These are phyloP conservation scores for Durusdinium trenchii DNA, from an alignment of 73 alveolate genomes.

Conservation along the genomic window DNA sequence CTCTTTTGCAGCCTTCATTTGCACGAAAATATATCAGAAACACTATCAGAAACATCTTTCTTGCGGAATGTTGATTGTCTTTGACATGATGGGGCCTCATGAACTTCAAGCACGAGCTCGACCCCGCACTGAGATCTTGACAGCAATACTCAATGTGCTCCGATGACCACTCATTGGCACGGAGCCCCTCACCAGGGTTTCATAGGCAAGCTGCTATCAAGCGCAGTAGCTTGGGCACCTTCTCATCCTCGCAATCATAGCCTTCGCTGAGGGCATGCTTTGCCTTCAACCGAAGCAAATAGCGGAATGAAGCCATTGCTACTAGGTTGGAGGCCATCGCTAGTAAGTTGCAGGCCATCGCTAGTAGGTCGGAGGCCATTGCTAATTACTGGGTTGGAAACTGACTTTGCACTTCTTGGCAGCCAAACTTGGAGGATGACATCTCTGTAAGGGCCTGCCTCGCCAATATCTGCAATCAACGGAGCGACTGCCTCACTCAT, in stretches of 20 bases:
- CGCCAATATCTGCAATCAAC: too few species aligned
- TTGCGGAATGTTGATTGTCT: neutral
- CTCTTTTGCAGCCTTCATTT: neutral
- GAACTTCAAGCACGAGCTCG: neutral
- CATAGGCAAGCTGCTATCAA: neutral
- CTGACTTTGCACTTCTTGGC: too few species aligned
- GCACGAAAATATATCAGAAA: neutral
- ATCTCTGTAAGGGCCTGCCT: too few species aligned
- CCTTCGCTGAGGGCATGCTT: neutral
- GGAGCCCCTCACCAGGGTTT: neutral
- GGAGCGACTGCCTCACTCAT: too few species aligned
- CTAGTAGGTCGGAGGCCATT: too few species aligned
- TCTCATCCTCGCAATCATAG: neutral
- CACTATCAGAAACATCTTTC: neutral
- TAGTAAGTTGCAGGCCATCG: too few species aligned
- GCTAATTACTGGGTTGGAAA: too few species aligned
- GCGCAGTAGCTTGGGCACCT: neutral
- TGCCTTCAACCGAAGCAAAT: too few species aligned
- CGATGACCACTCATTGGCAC: constrained; percentile 37
- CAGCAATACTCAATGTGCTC: constrained; percentile 77
- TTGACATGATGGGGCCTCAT: neutral
- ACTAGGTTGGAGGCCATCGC: too few species aligned
- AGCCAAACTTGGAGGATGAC: too few species aligned
- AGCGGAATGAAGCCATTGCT: too few species aligned
- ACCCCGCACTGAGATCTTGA: neutral